phyloP scores from a whole-genome alignment of 768 basidiomycete species.

The Leccinum rimulosum region DNA sequence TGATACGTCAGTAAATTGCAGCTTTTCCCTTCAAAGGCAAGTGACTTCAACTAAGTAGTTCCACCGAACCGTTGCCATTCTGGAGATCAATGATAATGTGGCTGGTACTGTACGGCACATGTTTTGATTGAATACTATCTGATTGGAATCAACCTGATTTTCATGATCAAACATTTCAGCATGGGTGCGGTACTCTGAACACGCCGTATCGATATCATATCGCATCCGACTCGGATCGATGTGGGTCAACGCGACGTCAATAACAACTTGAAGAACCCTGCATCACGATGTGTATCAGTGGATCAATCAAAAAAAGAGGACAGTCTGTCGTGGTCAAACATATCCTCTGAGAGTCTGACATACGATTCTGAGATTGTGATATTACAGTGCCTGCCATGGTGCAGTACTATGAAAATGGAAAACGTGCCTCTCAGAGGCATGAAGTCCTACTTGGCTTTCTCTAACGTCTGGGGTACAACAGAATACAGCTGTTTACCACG shows the following conservation, averaged over 20 bases:
- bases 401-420: neutral
- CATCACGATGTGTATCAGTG: neutral
- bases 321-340: neutral
- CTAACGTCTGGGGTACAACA: neutral
- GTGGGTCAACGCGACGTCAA: neutral
- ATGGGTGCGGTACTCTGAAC: neutral
- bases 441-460: no score
- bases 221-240: neutral
- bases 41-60: neutral
- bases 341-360: neutral
- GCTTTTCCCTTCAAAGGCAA: neutral
- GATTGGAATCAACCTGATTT: neutral
- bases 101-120: neutral
- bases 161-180: neutral
- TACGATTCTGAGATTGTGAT: neutral
- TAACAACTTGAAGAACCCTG: neutral
- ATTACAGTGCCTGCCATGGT: neutral
- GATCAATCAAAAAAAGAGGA: neutral
- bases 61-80: neutral
- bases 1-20: neutral
- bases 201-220: no score
- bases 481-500: neutral
- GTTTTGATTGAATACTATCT: neutral
- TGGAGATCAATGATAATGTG: neutral
- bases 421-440: neutral